Conservation (phyloP, 2,329 filamentous ascomycete species). For the Cercospora zeina region DNA sequence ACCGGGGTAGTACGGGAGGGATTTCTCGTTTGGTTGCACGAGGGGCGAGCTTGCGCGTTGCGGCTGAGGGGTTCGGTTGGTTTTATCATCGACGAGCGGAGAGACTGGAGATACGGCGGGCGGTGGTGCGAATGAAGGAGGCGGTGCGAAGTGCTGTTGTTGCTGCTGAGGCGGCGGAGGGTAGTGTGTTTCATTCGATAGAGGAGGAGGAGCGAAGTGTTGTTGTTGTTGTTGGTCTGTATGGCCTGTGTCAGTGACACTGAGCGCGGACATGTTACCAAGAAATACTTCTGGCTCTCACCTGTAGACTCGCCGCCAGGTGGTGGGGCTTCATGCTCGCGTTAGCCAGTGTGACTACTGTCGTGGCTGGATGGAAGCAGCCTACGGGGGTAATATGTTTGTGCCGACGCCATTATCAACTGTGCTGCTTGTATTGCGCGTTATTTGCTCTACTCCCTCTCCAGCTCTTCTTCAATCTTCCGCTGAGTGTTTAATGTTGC, state of each 20-base stretch:
- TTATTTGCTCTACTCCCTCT: neutral
- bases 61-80: conserved; percentile 10
- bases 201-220: conserved; percentile 22
- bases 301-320: conserved; percentile 3
- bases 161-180: conserved; percentile 34
- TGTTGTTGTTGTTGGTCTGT: conserved; percentile 17
- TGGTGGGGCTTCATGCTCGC: neutral
- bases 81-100: conserved; percentile 33
- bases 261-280: neutral
- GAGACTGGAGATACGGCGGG: conserved; percentile 35
- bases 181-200: conserved; percentile 27
- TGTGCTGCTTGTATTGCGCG: neutral
- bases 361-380: neutral
- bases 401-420: neutral
- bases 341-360: neutral
- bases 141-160: conserved; percentile 37
- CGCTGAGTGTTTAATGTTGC: neutral
- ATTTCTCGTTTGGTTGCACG: conserved; percentile 31
- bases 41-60: conserved; percentile 24
- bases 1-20: conserved; percentile 41
- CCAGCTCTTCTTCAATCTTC: neutral
- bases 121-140: conserved; percentile 31
- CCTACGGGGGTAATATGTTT: conserved; percentile 4
- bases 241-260: neutral
- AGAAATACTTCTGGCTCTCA: neutral